Evolutionary conservation across 2,329 filamentous ascomycete species (phyloP).

Genomic region (Neurospora sp.): DNA sequence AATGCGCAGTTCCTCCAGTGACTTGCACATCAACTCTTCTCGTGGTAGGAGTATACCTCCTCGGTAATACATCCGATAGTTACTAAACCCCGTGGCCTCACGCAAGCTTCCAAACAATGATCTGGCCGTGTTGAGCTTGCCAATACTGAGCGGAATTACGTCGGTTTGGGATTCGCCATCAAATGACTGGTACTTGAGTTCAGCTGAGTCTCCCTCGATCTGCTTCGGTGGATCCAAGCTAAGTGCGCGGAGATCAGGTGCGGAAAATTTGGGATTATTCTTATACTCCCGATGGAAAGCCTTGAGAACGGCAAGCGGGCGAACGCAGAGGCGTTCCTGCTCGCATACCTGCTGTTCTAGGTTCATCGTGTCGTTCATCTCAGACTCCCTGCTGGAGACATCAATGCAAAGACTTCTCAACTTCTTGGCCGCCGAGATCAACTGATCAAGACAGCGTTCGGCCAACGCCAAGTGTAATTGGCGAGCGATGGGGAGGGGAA

Average conservation of each 20-base stretch:
- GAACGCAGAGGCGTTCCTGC: constrained; percentile 54
- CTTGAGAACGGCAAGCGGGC: constrained; percentile 58
- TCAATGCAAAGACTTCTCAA: constrained; percentile 40
- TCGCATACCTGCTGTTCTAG: constrained; percentile 37
- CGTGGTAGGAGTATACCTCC: constrained; percentile 53
- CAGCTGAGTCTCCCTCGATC: constrained; percentile 52
- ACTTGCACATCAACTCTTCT: constrained; percentile 47
- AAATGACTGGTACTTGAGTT: constrained; percentile 66
- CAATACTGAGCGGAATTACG: constrained; percentile 54
- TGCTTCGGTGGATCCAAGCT: constrained; percentile 41
- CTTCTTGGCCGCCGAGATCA: constrained; percentile 51
- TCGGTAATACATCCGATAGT: constrained; percentile 62
- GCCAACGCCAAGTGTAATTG: constrained; percentile 61
- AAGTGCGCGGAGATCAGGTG: constrained; percentile 44
- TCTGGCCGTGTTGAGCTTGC: constrained; percentile 58
- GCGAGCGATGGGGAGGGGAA: constrained; percentile 39
- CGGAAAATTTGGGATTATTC: constrained; percentile 47
- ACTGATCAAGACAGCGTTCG: constrained; percentile 60
- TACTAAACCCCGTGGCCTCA: constrained; percentile 63
- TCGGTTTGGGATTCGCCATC: constrained; percentile 49
- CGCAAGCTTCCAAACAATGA: constrained; percentile 59
- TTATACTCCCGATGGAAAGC: constrained; percentile 59
- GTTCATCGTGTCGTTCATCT: constrained; percentile 38
- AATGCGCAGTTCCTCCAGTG: constrained; percentile 59
- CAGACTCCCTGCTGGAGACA: constrained; percentile 28